Percentiles rank a stretch among this genome's conserved stretches.
These are phyloP conservation scores for Volvox reticuliferus DNA, from an alignment of 139 green algal genomes.

Conservation along the genomic window DNA sequence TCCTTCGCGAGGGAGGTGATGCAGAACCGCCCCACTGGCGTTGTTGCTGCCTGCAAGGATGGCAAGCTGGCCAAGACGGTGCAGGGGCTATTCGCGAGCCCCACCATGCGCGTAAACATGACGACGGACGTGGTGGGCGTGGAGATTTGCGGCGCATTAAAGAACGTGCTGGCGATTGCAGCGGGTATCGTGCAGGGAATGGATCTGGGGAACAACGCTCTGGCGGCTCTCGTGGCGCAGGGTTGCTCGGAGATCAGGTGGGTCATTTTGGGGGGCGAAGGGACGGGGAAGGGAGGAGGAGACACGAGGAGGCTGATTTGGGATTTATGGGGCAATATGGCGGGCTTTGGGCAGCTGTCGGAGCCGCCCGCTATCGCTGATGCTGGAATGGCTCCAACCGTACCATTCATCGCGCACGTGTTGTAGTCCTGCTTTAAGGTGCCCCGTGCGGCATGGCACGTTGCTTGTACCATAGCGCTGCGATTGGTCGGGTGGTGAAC, in stretches of 20 bases:
- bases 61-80: slow-evolving; percentile 59
- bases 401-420: too few species aligned
- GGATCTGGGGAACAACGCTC: slow-evolving; percentile 96
- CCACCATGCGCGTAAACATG: slow-evolving; percentile 94
- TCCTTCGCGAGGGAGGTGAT: slow-evolving; percentile 96
- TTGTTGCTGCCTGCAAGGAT: slow-evolving; percentile 91
- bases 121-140: slow-evolving; percentile 95
- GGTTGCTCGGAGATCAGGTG: slow-evolving; percentile 74
- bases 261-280: not conserved
- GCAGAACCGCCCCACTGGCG: slow-evolving; percentile 80
- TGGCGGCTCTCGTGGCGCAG: slow-evolving; percentile 91
- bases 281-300: not conserved
- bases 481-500: too few species aligned
- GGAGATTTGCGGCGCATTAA: slow-evolving; percentile 97
- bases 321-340: too few species aligned
- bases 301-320: not conserved
- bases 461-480: too few species aligned
- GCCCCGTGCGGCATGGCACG: too few species aligned
- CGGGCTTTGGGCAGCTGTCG: too few species aligned
- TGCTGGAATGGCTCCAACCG: too few species aligned
- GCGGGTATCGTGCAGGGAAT: slow-evolving; percentile 98
- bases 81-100: slow-evolving; percentile 88
- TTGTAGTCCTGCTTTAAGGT: too few species aligned
- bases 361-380: too few species aligned
- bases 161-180: slow-evolving; percentile 99